Percentiles rank a stretch among this genome's conserved stretches.
Evolutionary conservation across 257 asterid species (phyloP).

Genomic region (Cordia subcordata): DNA sequence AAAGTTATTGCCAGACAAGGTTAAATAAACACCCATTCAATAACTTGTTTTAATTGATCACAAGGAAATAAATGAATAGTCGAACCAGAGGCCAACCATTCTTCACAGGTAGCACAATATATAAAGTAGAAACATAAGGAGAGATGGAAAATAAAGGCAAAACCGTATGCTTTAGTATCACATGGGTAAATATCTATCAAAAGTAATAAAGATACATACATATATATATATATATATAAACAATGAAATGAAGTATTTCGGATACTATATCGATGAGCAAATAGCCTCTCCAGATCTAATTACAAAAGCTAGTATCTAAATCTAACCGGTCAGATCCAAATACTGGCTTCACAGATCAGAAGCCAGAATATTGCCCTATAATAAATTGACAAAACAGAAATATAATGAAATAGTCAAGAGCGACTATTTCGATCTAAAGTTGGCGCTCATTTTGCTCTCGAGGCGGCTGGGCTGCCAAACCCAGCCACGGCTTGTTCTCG

Average conservation of each 20-base stretch:
- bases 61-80: too few species aligned
- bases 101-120: not conserved
- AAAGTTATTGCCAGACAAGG: too few species aligned
- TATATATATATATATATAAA: too few species aligned
- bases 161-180: not conserved
- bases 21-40: too few species aligned
- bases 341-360: not conserved
- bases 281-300: not conserved
- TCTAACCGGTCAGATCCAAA: not conserved
- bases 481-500: conserved; percentile 1
- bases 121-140: not conserved
- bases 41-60: too few species aligned
- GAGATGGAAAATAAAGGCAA: not conserved
- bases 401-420: not conserved
- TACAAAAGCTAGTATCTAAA: not conserved
- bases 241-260: not conserved
- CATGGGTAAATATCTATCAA: not conserved
- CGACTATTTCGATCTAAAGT: too few species aligned
- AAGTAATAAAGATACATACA: too few species aligned
- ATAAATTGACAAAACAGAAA: not conserved
- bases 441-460: not conserved
- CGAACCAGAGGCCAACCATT: not conserved
- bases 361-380: conserved; percentile 1
- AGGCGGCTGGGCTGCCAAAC: conserved; percentile 1
- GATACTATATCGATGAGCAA: not conserved